Base-by-base conservation (phyloP, 2,329 filamentous ascomycete genomes). In the Pseudopithomyces maydicus region DNA sequence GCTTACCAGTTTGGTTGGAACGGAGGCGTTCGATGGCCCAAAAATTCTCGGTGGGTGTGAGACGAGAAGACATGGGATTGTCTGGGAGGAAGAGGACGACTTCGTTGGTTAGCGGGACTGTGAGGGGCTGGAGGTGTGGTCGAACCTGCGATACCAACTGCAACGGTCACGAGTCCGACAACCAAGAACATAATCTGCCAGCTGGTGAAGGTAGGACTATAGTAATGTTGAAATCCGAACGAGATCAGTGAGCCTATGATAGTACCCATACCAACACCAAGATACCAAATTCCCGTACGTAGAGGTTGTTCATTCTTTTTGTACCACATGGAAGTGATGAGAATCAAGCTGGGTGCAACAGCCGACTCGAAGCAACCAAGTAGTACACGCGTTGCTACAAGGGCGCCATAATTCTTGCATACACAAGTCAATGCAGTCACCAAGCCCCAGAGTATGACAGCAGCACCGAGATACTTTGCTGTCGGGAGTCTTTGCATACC, bases 141-240 rank as follows among this genome's bases (percentile, higher is more conserved):
- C 22, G 0, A 15, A 32, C 43, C 46, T 39, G 67, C 45, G 2
- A 78, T 62, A 0, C 77, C 77, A 19, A 65, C 57, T 3, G 65
- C 46, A 4, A 70, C 59, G 4, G 74, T 78, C n/a, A 75, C 53
- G 0, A 68, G 48, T 2, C 77, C 76, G 15, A 78, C 85, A n/a
- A 90, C 82, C 17, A 90, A 74, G 67, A 90, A 90, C 63, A 89
- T 85, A 63, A 86, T 88, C 64, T 83, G 84, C 86, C 87, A 90
- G 0, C 82, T 83, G 0, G 82, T 78, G 19, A 89, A 77, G 1
- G 79, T 75, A 61, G 86, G 85, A 23, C 70, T 69, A 3, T 61
- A 57, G 3, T 64, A 60, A 59, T 86, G 79, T 1, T 86, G 86
- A 44, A 88, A 88, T 0, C 81, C 85, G 54, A 85, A 88, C 0